Conservation (phyloP, 108 stramenopile species). For the Fistulifera solaris region DNA sequence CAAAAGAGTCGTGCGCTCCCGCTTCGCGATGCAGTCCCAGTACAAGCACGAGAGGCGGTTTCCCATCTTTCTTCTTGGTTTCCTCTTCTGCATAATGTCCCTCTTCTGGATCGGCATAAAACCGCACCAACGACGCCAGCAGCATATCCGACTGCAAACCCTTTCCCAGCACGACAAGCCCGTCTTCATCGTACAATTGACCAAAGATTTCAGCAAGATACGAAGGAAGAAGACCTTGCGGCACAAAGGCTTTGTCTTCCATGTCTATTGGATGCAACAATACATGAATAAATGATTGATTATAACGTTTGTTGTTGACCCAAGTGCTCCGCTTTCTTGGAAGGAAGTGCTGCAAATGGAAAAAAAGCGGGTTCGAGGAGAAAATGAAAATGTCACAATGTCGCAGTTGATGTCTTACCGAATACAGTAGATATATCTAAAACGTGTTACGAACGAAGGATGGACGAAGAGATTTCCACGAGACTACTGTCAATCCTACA, state of each 20-base stretch:
- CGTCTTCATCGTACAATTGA: constrained; percentile 86
- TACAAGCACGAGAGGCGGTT: constrained; percentile 62
- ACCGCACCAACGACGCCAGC: constrained; percentile 67
- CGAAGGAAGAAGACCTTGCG: constrained; percentile 44
- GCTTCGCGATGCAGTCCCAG: constrained; percentile 53
- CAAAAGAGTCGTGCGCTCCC: constrained; percentile 47
- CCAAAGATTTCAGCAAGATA: constrained; percentile 84
- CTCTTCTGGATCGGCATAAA: constrained; percentile 52
- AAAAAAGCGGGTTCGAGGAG: no score
- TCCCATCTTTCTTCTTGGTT: constrained; percentile 10
- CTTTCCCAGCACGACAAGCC: constrained; percentile 80
- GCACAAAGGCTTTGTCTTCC: constrained; percentile 15
- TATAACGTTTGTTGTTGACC: no score
- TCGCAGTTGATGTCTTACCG: no score
- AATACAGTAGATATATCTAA: no score
- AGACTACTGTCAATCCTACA: no score
- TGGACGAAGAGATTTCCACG: no score
- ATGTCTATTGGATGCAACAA: not conserved
- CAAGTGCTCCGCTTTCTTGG: no score
- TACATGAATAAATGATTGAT: no score
- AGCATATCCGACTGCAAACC: constrained; percentile 78
- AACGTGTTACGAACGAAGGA: no score
- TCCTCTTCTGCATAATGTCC: constrained; percentile 8
- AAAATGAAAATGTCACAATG: no score
- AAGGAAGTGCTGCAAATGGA: no score